Base-by-base conservation (phyloP, 2,329 filamentous ascomycete genomes). In the Daldinia eschscholtzii region DNA sequence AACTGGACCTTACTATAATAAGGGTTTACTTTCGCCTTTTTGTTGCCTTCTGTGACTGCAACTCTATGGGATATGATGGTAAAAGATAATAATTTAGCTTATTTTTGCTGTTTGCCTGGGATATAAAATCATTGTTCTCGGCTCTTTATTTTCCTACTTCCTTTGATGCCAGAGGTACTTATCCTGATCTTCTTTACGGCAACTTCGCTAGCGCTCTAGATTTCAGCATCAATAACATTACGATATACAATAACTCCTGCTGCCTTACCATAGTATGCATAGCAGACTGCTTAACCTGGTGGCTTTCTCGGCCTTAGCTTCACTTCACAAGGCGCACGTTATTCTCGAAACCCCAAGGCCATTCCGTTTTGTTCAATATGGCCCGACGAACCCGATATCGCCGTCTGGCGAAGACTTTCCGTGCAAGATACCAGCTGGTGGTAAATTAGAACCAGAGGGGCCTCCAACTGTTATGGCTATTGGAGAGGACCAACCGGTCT, bases 331-430 rank as follows among this genome's bases (percentile, higher is more conserved):
- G 9, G 89, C 89, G 13, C 92, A 94, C 77, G 87, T 93, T 81
- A 82, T 84, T 61, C 86, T 93, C 79, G 80, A 78, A 37, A 81
- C 79, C 6, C 92, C 92, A 0, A 75, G 80, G 12, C 91, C 91
- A 0, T 90, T 85, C 68, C 66, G 70, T 1, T 77, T 76, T 46
- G 70, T 72, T 7, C 67, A 72, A 9, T 75, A 79, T 44, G 77
- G 79, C 9, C 81, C 86, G 20, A 83, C 83, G 76, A 92, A 89
- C 77, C 92, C 92, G 0, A 82, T 93, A 23, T 78, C 78, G 0
- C 78, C 82, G 0, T 78, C 79, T 39, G 89, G 88, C 4, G 81
- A 78, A 15, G 85, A 93, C 76, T 94, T 89, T 73, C 92, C 92
- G 0, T 94, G 92, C 85, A 91, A 92, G 76, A 81, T 84, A 41